Evolutionary conservation across 192 early-diverging fungal species (phyloP).

Genomic region (Coemansia sp.): DNA sequence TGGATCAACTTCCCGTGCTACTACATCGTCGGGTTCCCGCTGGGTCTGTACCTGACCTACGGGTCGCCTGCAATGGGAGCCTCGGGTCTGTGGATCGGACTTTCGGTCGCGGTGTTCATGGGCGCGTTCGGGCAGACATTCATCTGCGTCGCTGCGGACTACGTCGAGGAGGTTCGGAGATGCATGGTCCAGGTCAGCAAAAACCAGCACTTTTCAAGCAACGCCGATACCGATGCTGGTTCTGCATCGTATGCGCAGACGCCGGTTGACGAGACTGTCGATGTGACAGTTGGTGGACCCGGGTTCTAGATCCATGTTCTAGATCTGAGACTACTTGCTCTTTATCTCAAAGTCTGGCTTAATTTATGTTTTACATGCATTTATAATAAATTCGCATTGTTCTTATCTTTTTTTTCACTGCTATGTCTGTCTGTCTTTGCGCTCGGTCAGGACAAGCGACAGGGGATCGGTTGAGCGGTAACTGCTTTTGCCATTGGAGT

Average conservation of each 20-base stretch:
- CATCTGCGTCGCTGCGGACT: conserved; percentile 7
- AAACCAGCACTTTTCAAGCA: conserved; percentile 27
- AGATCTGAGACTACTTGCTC: neutral
- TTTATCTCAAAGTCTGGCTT: neutral
- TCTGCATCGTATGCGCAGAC: conserved; percentile 24
- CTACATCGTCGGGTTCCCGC: conserved; percentile 53
- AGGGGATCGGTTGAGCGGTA: conserved; percentile 26
- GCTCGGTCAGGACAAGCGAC: conserved; percentile 18
- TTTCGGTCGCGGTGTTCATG: conserved; percentile 1
- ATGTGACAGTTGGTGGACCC: neutral
- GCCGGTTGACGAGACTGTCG: conserved; percentile 19
- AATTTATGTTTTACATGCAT: conserved; percentile 24
- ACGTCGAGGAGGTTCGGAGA: conserved; percentile 6
- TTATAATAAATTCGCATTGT: neutral
- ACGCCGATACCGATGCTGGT: neutral
- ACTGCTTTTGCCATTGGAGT: neutral
- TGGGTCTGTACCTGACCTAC: conserved; percentile 52
- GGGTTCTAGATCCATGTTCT: neutral
- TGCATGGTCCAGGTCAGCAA: conserved; percentile 47
- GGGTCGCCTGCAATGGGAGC: conserved; percentile 6
- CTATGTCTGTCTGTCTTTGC: neutral
- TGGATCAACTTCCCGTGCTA: conserved; percentile 46
- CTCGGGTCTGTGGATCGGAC: conserved; percentile 26
- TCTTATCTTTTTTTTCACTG: too few species aligned
- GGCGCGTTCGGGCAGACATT: conserved; percentile 4